Base-by-base conservation (phyloP, 495 filamentous ascomycete genomes). In the Penicillium samsonianum region DNA sequence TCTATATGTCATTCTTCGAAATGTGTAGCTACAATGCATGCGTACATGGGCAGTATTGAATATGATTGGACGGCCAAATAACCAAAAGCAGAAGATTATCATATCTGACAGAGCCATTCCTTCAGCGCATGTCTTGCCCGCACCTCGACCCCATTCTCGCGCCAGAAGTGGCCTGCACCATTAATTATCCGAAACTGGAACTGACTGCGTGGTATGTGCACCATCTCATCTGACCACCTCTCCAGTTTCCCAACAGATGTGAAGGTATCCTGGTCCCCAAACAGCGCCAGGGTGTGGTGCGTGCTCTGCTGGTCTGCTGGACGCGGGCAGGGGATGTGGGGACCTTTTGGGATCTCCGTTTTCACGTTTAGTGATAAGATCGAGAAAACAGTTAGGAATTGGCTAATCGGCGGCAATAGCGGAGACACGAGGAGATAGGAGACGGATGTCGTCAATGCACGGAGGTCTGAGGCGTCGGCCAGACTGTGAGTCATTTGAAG, bases 151-250 rank as follows among this genome's bases (percentile, higher is more conserved):
- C 83, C 85, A 5, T 79, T 65, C 62, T 93, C 88, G 22, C 76
- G 67, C 90, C 91, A 96, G 64, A 96, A 96, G 72, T 96, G 92
- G 4, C 88, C 90, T 9, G 88, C 92, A 5, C 82, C 82, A 19
- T 72, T 68, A 43, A 96, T 79, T 63, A 90, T 84, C 28, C 78
- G 73, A 53, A 71, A 76, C 6, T 69, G 67, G 54, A 87, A 88
- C 31, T 58, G 59, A 63, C 75, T 78, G 25, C 61, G 58, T 19
- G 70, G 65, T 33, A 61, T 63, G 8, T 58, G 61, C 5, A 67
- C 57, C 57, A 95, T 73, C 55, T 79, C 82, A 46, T 79, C 75
- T 22, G 80, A 83, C 94, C 94, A 98, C 30, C 76, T 70, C 22
- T 81, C 78, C 61, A 93, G 74, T 69, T 85, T 92, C 49, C 73